Conservation (phyloP, 805 yeast species). For the Candida stauntonica region DNA sequence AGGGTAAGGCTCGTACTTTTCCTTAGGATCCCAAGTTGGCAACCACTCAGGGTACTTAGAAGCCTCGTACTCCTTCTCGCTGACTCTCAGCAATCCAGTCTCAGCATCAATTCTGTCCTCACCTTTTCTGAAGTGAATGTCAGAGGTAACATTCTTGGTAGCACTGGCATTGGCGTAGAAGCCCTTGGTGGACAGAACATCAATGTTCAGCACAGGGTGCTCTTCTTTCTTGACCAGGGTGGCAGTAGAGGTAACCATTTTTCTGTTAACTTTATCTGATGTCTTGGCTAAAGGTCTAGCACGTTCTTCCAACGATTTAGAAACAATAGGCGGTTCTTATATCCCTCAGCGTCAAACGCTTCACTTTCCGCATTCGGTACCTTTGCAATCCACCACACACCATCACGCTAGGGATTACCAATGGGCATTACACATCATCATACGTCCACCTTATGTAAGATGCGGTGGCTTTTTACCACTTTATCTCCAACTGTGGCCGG, state of each 20-base stretch:
- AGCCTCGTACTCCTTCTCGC: conserved; percentile 35
- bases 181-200: background rate
- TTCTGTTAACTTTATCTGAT: background rate
- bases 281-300: no score
- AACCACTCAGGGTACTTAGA: conserved; percentile 49
- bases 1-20: conserved; percentile 44
- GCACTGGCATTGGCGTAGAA: background rate
- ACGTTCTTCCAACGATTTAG: no score
- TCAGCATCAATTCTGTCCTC: conserved; percentile 40
- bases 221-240: background rate
- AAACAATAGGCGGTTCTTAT: no score
- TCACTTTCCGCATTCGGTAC: background rate
- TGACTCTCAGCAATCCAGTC: conserved; percentile 43
- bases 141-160: conserved; percentile 10
- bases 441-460: no score
- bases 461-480: no score
- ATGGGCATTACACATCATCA: no score
- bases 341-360: background rate
- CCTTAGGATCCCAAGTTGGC: conserved; percentile 63
- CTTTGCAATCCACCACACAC: background rate
- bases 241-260: background rate
- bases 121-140: conserved; percentile 46
- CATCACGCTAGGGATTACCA: no score
- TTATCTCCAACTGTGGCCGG: no score
- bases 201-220: background rate